Evolutionary conservation across 768 basidiomycete genomes (phyloP).

Genomic region (Lenzites betulinus): DNA sequence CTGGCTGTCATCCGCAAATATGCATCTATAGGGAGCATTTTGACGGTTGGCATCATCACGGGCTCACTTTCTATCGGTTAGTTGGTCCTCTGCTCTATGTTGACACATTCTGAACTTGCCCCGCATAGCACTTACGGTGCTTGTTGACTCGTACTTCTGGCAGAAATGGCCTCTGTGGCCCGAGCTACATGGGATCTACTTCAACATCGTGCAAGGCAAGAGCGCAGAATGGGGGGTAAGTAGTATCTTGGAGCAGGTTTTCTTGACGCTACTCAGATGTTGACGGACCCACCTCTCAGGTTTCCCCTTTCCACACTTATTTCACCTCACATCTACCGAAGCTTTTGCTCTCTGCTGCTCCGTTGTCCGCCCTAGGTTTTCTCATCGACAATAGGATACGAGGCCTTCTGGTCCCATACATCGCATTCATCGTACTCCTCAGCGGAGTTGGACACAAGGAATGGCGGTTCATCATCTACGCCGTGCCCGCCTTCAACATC

Average conservation of each 20-base stretch:
- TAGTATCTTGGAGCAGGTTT: constrained; percentile 12
- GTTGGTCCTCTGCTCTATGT: constrained; percentile 9
- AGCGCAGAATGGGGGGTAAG: constrained; percentile 91
- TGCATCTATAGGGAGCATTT: constrained; percentile 44
- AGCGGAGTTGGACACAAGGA: constrained; percentile 91
- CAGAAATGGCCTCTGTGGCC: constrained; percentile 76
- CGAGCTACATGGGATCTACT: constrained; percentile 75
- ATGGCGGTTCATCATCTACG: constrained; percentile 94
- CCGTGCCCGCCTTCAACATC: constrained; percentile 79
- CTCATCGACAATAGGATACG: constrained; percentile 51
- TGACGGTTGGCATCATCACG: constrained; percentile 52
- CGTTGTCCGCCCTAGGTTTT: constrained; percentile 59
- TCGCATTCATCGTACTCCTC: constrained; percentile 60
- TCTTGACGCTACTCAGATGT: background rate
- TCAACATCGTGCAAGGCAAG: constrained; percentile 88
- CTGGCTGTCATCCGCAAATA: constrained; percentile 50
- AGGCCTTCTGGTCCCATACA: constrained; percentile 50
- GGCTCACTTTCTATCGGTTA: constrained; percentile 56
- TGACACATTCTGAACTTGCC: background rate
- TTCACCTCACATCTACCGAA: constrained; percentile 72
- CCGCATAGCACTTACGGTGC: constrained; percentile 54
- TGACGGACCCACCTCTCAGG: constrained; percentile 40
- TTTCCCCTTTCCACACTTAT: constrained; percentile 71
- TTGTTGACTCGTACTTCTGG: constrained; percentile 90
- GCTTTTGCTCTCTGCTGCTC: constrained; percentile 65